Evolutionary conservation across 106 monocot genomes (phyloP).

Genomic region (Phalaenopsis aphrodite): DNA sequence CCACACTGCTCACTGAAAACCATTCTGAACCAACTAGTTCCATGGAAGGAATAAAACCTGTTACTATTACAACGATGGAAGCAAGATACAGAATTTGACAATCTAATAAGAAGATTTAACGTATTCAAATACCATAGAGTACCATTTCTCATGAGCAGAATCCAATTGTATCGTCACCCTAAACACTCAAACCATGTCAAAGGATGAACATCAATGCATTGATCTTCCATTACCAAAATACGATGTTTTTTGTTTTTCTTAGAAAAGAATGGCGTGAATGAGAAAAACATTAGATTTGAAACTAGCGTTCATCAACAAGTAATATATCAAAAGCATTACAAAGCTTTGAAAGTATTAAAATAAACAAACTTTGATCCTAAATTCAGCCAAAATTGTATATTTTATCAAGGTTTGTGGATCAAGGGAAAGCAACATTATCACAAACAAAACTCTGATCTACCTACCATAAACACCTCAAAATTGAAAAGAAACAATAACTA

Average conservation of each 20-base stretch:
- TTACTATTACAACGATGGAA: neutral
- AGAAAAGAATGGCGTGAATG: neutral
- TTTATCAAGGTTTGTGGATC: neutral
- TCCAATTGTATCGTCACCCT: too few relatives aligned
- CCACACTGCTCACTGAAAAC: neutral
- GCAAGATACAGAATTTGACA: neutral
- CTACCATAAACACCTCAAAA: neutral
- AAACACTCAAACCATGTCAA: neutral
- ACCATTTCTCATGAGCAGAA: neutral
- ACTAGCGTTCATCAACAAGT: neutral
- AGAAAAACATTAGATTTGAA: neutral
- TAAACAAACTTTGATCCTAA: neutral
- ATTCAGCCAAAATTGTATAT: neutral
- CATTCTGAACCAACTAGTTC: neutral
- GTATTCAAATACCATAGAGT: neutral
- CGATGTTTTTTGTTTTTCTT: too few relatives aligned
- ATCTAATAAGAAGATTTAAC: neutral
- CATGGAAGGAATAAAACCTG: neutral
- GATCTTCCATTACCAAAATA: neutral
- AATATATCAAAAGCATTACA: neutral
- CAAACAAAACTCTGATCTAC: constrained; percentile 2
- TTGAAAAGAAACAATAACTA: neutral
- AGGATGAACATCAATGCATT: neutral
- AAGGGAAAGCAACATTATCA: constrained; percentile 4
- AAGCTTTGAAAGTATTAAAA: neutral